Conservation (phyloP, 2,329 filamentous ascomycete species). For the Epichloe gansuensis region DNA sequence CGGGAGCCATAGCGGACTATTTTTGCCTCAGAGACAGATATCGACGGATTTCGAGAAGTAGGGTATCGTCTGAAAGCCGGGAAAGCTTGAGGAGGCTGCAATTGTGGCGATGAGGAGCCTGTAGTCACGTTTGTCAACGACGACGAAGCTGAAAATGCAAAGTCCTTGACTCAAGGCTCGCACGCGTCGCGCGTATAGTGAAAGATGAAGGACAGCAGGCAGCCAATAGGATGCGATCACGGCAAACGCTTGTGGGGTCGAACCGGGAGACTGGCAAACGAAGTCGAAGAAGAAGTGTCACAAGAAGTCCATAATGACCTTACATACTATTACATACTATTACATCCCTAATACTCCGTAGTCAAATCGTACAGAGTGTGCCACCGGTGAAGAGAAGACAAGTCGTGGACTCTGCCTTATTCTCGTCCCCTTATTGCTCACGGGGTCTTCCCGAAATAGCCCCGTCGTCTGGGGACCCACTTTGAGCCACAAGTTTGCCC, state of each 20-base stretch:
- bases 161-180: neutral
- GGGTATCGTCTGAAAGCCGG: neutral
- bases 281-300: too few relatives aligned
- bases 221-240: neutral
- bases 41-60: too few relatives aligned
- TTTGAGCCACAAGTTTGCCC: neutral
- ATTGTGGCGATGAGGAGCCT: neutral
- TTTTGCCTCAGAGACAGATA: neutral
- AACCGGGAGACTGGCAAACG: neutral
- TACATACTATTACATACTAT: too few relatives aligned
- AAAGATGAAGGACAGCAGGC: neutral
- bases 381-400: too few relatives aligned
- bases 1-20: constrained; percentile 21
- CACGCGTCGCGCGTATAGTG: constrained; percentile 28
- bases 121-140: constrained; percentile 17
- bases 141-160: constrained; percentile 6
- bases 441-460: constrained; percentile 24
- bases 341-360: too few relatives aligned
- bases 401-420: constrained; percentile 6
- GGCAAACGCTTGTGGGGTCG: neutral
- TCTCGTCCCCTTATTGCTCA: constrained; percentile 26
- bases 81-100: neutral
- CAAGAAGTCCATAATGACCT: too few relatives aligned
- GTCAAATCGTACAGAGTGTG: too few relatives aligned
- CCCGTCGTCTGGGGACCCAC: constrained; percentile 24